Evolutionary conservation across 2,329 filamentous ascomycete genomes (phyloP).

Genomic region (Fusarium setosum): DNA sequence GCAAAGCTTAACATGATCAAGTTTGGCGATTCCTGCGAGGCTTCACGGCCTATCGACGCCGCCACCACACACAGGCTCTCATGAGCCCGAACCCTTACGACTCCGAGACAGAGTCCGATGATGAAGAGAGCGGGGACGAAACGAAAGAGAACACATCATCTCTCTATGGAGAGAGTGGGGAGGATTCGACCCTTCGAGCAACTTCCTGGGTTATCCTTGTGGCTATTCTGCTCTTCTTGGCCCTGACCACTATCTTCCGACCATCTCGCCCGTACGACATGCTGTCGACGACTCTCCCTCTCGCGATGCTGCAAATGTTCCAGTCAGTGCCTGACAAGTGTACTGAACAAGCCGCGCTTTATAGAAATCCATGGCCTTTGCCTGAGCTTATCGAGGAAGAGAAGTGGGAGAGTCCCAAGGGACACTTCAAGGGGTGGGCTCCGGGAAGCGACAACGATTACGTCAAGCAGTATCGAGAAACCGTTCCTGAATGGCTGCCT

Average conservation of each 20-base stretch:
- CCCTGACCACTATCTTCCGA: conserved; percentile 37
- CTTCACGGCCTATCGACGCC: conserved; percentile 2
- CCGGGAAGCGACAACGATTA: conserved; percentile 40
- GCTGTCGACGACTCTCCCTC: conserved; percentile 47
- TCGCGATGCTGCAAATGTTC: conserved; percentile 45
- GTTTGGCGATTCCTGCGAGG: conserved; percentile 32
- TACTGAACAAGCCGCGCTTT: conserved; percentile 24
- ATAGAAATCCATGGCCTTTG: conserved; percentile 44
- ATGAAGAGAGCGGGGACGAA: too few species aligned
- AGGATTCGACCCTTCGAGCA: conserved; percentile 12
- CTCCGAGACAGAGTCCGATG: conserved; percentile 36
- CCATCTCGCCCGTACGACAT: conserved; percentile 45
- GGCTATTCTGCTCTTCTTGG: conserved; percentile 10
- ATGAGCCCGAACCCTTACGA: conserved; percentile 19
- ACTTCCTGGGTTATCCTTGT: conserved; percentile 20
- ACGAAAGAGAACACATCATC: conserved; percentile 21
- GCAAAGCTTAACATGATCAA: conserved; percentile 11
- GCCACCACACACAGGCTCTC: conserved; percentile 7
- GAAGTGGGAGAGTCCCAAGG: conserved; percentile 41
- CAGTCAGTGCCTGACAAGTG: conserved; percentile 37
- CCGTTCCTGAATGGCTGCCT: conserved; percentile 45
- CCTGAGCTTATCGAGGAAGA: conserved; percentile 39
- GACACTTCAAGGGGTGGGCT: conserved; percentile 48
- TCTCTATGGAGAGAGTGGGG: conserved; percentile 16
- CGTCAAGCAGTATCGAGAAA: conserved; percentile 38